Conservation (phyloP, 148 eudicot species). For the Spergularia bocconei region DNA sequence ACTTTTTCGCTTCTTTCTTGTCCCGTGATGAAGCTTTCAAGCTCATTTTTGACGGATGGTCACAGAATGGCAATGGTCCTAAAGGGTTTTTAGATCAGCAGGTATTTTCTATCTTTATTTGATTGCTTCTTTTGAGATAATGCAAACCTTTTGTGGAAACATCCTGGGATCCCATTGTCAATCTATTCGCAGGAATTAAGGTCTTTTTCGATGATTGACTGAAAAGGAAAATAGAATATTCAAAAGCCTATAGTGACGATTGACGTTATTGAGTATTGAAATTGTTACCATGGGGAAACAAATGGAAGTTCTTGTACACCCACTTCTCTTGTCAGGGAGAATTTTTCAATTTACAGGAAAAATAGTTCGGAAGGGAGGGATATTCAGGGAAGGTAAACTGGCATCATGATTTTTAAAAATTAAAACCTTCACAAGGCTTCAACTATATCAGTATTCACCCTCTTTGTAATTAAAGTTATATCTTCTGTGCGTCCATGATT, state of each 20-base stretch:
- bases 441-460: no score
- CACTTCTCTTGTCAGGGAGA: no score
- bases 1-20: slow-evolving; percentile 86
- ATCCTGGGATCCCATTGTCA: not conserved
- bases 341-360: no score
- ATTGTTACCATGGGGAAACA: not conserved
- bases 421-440: no score
- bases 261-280: not conserved
- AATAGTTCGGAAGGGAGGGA: no score
- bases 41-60: slow-evolving; percentile 78
- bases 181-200: not conserved
- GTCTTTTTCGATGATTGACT: not conserved
- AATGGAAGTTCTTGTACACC: no score
- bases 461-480: no score
- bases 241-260: not conserved
- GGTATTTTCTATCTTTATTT: slow-evolving; percentile 33
- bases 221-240: no score
- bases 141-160: not conserved
- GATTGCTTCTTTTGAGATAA: not conserved
- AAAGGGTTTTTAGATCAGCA: slow-evolving; percentile 44
- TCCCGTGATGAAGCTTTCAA: slow-evolving; percentile 96
- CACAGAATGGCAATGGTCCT: slow-evolving; percentile 43
- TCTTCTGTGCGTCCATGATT: no score
- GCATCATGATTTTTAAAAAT: no score
- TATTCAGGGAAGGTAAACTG: no score